Evolutionary conservation across 495 filamentous ascomycete genomes (phyloP), one percentile per base, ranked within the genome.

Genomic region (Hypoxylon trugodes): DNA sequence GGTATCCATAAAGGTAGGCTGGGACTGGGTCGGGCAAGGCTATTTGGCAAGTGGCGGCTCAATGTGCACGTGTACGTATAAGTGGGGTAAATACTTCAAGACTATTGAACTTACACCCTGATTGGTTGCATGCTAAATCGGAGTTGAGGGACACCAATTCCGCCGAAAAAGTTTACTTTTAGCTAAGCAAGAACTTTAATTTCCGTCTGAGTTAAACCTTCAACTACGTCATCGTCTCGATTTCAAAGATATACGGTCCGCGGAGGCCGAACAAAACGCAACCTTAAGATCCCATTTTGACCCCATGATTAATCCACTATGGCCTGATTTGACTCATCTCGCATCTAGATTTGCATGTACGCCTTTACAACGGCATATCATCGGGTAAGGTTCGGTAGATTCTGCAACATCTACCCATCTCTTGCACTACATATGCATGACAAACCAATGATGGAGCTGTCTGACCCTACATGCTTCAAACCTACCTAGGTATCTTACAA

Each of bases 61-160:
- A 36, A 28, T 37, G 36, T 26, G 55, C 59, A 38, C 56, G 56
- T 59, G 46, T 58, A 64, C 18, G 60, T 58, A 52, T 40, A 8
- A 15, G 60, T 15, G 60, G 60, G 52, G 52, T 19, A 18, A 26
- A n/a, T n/a, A n/a, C 15, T 45, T 42, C 1, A 36, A 46, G 35
- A 33, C n/a, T n/a, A n/a, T n/a, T n/a, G n/a, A n/a, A n/a, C n/a
- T n/a, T n/a, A n/a, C n/a, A n/a, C n/a, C n/a, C n/a, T n/a, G n/a
- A n/a, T n/a, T n/a, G n/a, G n/a, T n/a, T n/a, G n/a, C n/a, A n/a
- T n/a, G n/a, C n/a, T n/a, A n/a, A n/a, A n/a, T n/a, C n/a, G n/a
- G n/a, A n/a, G n/a, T n/a, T n/a, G n/a, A n/a, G n/a, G n/a, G n/a
- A n/a, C n/a, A n/a, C n/a, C 13, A 35, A 9, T 33, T 45, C 26